These are phyloP conservation scores for Gynostemma pentaphyllum DNA, from an alignment of 306 rosid species.

Conservation along the genomic window DNA sequence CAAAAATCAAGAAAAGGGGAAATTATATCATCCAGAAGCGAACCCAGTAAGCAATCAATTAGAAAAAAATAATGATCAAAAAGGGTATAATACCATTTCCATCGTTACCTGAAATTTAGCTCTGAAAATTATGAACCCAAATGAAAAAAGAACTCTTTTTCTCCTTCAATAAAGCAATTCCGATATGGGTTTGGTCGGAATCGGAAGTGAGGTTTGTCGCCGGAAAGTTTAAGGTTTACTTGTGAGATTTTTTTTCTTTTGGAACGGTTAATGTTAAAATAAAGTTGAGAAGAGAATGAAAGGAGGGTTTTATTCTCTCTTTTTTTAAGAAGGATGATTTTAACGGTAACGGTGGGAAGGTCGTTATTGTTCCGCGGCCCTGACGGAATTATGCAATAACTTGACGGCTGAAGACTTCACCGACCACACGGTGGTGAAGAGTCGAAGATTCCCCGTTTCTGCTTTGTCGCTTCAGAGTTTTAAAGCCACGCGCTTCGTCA, in stretches of 20 bases:
- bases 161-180: too few relatives aligned
- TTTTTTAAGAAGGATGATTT: background rate
- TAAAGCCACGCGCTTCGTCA: background rate
- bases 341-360: constrained; percentile 4
- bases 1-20: background rate
- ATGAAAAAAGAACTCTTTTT: background rate
- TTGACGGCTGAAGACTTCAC: constrained; percentile 1
- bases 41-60: background rate
- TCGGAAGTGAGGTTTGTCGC: background rate
- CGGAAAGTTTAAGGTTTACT: background rate
- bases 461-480: background rate
- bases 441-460: background rate
- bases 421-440: constrained; percentile 1
- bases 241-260: background rate
- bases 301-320: background rate
- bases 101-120: background rate
- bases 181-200: background rate
- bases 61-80: background rate
- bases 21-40: too few relatives aligned
- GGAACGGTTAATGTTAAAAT: background rate
- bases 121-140: background rate
- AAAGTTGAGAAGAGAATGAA: background rate
- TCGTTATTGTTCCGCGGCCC: background rate
- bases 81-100: background rate
- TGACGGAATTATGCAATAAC: background rate